phyloP scores from a whole-genome alignment of 768 basidiomycete genomes.

The Floccularia luteovirens region DNA sequence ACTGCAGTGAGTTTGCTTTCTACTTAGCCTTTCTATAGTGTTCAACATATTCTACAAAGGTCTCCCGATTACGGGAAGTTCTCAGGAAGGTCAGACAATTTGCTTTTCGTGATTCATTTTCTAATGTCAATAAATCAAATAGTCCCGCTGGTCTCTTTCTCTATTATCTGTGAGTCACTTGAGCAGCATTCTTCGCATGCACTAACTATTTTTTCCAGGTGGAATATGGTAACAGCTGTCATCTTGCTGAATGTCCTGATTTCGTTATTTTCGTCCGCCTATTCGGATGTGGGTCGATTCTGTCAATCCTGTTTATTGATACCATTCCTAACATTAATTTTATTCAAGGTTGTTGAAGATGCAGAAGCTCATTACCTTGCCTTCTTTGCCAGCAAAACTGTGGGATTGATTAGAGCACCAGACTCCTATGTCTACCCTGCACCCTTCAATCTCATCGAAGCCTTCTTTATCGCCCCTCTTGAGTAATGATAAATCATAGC shows the following conservation, averaged over 20 bases:
- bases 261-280: constrained; percentile 91
- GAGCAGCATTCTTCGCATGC: background rate
- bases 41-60: too few relatives aligned
- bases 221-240: constrained; percentile 79
- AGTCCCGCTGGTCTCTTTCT: constrained; percentile 57
- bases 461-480: constrained; percentile 71
- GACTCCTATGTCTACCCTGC: constrained; percentile 86
- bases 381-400: constrained; percentile 84
- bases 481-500: constrained; percentile 51
- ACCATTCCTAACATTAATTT: background rate
- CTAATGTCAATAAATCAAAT: constrained; percentile 1
- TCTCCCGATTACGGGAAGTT: constrained; percentile 64
- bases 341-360: constrained; percentile 60
- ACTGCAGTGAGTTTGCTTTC: constrained; percentile 50
- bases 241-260: constrained; percentile 91
- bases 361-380: constrained; percentile 88
- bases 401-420: constrained; percentile 80
- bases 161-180: constrained; percentile 64
- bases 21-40: background rate
- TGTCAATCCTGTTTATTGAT: background rate
- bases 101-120: background rate
- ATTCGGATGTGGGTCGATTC: constrained; percentile 61
- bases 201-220: too few relatives aligned
- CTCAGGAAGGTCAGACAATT: constrained; percentile 28
- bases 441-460: constrained; percentile 87